A percentile compares a stretch with the other conserved stretches of the same genome.
Conservation (phyloP, 192 early-diverging fungal species). For the Linnemannia elongata region DNA sequence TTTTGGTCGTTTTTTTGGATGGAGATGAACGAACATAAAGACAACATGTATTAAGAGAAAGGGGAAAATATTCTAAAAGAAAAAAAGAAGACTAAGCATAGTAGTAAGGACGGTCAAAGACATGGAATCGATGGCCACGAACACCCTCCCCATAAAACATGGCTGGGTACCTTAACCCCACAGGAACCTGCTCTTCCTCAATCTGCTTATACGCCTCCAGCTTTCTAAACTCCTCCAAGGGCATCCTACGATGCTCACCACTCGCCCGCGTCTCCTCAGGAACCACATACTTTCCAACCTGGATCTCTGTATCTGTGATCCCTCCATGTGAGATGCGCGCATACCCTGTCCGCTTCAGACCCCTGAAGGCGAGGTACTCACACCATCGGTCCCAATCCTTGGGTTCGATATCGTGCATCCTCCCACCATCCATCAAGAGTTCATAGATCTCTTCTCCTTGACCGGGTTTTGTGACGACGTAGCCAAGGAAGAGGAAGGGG, state of each 20-base stretch:
- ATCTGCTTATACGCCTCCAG: constrained; percentile 67
- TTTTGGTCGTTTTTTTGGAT: no score
- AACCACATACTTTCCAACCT: constrained; percentile 76
- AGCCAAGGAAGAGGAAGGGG: constrained; percentile 81
- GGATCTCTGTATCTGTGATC: constrained; percentile 86
- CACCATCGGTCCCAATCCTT: constrained; percentile 83
- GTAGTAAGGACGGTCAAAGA: constrained; percentile 80
- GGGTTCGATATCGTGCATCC: constrained; percentile 79
- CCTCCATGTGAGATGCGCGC: constrained; percentile 81
- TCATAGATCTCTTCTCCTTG: constrained; percentile 65
- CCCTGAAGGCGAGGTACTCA: constrained; percentile 81
- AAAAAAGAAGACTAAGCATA: constrained; percentile 40
- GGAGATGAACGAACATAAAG: neutral
- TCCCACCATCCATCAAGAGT: constrained; percentile 70
- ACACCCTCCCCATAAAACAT: constrained; percentile 74
- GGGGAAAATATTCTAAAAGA: neutral
- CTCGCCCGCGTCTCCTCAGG: constrained; percentile 49
- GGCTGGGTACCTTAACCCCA: constrained; percentile 68
- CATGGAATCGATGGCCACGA: constrained; percentile 79
- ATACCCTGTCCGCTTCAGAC: constrained; percentile 74
- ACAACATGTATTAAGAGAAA: neutral
- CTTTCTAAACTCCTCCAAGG: constrained; percentile 26
- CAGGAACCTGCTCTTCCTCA: constrained; percentile 60
- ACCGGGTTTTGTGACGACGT: constrained; percentile 80
- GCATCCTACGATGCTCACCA: constrained; percentile 28